These are phyloP conservation scores for Lepraria neglecta DNA, from an alignment of 495 filamentous ascomycete species.

Conservation along the genomic window DNA sequence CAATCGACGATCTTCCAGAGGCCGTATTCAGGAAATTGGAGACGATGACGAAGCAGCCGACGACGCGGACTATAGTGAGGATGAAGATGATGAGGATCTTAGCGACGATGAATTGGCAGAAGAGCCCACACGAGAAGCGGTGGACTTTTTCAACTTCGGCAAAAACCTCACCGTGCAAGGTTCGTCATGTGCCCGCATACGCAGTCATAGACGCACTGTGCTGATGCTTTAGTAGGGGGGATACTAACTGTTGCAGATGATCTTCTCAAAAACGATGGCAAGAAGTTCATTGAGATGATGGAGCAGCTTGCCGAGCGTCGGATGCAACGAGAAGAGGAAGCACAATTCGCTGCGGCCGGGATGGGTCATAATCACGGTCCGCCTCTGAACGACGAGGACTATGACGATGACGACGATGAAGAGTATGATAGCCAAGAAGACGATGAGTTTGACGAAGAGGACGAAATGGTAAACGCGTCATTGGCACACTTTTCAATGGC, in stretches of 20 bases:
- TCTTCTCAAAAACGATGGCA: constrained; percentile 95
- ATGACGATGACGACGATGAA: constrained; percentile 65
- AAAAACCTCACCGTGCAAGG: constrained; percentile 96
- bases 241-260: constrained; percentile 99
- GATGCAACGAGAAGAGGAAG: constrained; percentile 94
- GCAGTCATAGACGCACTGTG: constrained; percentile 32
- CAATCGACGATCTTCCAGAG: constrained; percentile 31
- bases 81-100: constrained; percentile 52
- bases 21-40: constrained; percentile 55
- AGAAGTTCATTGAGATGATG: constrained; percentile 99
- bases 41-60: constrained; percentile 60
- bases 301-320: constrained; percentile 95
- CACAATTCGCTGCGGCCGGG: constrained; percentile 57
- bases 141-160: constrained; percentile 94
- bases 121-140: constrained; percentile 46
- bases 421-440: constrained; percentile 87
- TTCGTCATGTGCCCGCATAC: constrained; percentile 44
- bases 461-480: constrained; percentile 62
- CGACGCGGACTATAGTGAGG: constrained; percentile 48
- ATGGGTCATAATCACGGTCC: constrained; percentile 55
- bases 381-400: constrained; percentile 68
- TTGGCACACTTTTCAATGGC: constrained; percentile 31
- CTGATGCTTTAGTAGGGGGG: constrained; percentile 62
- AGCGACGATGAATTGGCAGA: constrained; percentile 49
- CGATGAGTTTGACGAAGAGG: constrained; percentile 78